A percentile compares a stretch with the other conserved stretches of the same genome.
Conservation (phyloP, 2,329 filamentous ascomycete genomes). For the Cordyceps cateniannulata region DNA sequence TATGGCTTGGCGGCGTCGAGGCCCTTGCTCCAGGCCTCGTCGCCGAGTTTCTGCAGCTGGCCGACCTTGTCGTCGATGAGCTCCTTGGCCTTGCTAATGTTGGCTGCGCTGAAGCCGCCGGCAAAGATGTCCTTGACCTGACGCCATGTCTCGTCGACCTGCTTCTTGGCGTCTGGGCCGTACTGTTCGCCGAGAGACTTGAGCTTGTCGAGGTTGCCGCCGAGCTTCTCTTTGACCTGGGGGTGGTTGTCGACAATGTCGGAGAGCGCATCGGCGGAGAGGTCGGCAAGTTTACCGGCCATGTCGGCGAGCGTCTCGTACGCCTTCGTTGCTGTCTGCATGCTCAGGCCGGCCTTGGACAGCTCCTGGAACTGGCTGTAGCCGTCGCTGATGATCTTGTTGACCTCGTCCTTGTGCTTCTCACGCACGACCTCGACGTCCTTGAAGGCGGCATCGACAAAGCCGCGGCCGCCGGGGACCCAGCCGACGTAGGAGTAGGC, state of each 20-base stretch:
- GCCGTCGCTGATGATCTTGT: slow-evolving; percentile 59
- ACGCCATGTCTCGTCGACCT: slow-evolving; percentile 66
- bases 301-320: slow-evolving; percentile 59
- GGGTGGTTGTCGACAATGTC: slow-evolving; percentile 71
- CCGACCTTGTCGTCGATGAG: slow-evolving; percentile 65
- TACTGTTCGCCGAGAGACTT: slow-evolving; percentile 64
- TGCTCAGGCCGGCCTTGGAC: slow-evolving; percentile 51
- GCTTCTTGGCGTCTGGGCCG: slow-evolving; percentile 70
- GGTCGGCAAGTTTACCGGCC: slow-evolving; percentile 49
- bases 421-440: slow-evolving; percentile 62
- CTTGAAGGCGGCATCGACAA: slow-evolving; percentile 63
- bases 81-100: slow-evolving; percentile 49
- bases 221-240: slow-evolving; percentile 64
- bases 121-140: slow-evolving; percentile 62
- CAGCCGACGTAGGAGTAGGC: slow-evolving; percentile 63
- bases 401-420: slow-evolving; percentile 64
- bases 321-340: slow-evolving; percentile 55
- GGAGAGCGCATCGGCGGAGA: slow-evolving; percentile 55
- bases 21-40: slow-evolving; percentile 66
- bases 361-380: slow-evolving; percentile 61
- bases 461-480: slow-evolving; percentile 63
- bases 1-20: slow-evolving; percentile 64
- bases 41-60: slow-evolving; percentile 64
- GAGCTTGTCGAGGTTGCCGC: slow-evolving; percentile 60
- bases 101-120: slow-evolving; percentile 49